Conservation (phyloP, 2,329 filamentous ascomycete genomes). For the Stagonosporopsis rhizophila region DNA sequence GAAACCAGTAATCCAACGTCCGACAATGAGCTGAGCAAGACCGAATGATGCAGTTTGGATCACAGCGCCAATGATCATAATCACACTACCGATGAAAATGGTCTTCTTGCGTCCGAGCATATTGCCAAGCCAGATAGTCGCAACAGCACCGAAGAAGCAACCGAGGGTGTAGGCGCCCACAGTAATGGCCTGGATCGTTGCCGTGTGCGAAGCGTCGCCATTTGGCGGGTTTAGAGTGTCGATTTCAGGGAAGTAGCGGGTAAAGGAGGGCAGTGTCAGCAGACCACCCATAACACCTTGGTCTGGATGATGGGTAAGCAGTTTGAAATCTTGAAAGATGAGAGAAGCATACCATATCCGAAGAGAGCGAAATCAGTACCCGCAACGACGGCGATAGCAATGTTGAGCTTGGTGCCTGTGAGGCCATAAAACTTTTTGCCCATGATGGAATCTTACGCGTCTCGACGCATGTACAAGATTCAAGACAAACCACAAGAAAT, state of each 20-base stretch:
- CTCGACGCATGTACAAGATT: conserved; percentile 11
- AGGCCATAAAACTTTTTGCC: conserved; percentile 67
- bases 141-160: conserved; percentile 55
- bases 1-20: conserved; percentile 59
- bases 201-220: conserved; percentile 44
- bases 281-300: conserved; percentile 67
- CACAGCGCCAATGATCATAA: conserved; percentile 66
- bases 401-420: conserved; percentile 68
- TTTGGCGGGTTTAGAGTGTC: conserved; percentile 48
- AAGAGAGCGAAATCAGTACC: conserved; percentile 73
- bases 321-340: background rate
- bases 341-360: conserved; percentile 66
- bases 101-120: conserved; percentile 63
- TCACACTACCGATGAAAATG: conserved; percentile 65
- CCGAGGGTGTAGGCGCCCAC: conserved; percentile 50
- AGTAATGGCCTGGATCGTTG: conserved; percentile 54
- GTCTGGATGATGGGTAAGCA: conserved; percentile 21
- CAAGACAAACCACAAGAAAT: conserved; percentile 2
- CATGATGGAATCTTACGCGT: conserved; percentile 6
- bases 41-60: conserved; percentile 63
- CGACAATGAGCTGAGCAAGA: conserved; percentile 56
- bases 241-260: conserved; percentile 53
- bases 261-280: conserved; percentile 70
- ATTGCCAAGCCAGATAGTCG: conserved; percentile 61
- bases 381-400: conserved; percentile 73